Conservation (phyloP, 2,329 filamentous ascomycete genomes). For the Colletotrichum brevisporum region DNA sequence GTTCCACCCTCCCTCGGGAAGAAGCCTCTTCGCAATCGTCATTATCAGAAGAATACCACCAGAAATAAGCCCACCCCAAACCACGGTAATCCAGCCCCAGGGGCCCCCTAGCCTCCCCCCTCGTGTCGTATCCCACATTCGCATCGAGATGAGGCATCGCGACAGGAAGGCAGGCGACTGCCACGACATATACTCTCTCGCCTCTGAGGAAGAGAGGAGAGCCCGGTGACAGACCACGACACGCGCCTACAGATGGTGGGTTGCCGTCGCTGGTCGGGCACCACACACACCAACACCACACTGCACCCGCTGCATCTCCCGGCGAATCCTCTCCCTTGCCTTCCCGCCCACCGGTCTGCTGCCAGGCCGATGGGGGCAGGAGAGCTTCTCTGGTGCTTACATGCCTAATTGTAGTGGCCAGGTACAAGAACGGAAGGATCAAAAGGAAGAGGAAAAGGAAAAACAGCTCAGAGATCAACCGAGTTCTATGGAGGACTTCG, state of each 20-base stretch:
- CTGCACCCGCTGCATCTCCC: slow-evolving; percentile 20
- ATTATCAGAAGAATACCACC: neutral
- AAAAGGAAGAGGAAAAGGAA: neutral
- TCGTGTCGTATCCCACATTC: neutral
- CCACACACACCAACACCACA: slow-evolving; percentile 20
- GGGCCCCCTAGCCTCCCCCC: no score
- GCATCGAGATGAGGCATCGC: slow-evolving; percentile 33
- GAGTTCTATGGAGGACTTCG: neutral
- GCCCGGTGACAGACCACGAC: neutral
- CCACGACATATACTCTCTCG: neutral
- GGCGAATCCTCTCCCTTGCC: slow-evolving; percentile 27
- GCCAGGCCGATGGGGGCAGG: slow-evolving; percentile 1
- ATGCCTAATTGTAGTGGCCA: no score
- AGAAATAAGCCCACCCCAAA: slow-evolving; percentile 2
- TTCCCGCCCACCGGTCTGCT: slow-evolving; percentile 31
- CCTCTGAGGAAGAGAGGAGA: neutral
- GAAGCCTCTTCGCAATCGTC: slow-evolving; percentile 15
- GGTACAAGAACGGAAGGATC: no score
- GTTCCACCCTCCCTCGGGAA: neutral
- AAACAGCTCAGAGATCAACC: neutral
- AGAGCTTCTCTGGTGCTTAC: no score
- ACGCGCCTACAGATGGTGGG: slow-evolving; percentile 15
- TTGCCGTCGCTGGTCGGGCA: slow-evolving; percentile 16
- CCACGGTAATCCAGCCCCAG: neutral
- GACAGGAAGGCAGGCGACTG: neutral